These are phyloP conservation scores for Naganishia cerealis DNA, from an alignment of 1,284 basidiomycete species.

Conservation along the genomic window DNA sequence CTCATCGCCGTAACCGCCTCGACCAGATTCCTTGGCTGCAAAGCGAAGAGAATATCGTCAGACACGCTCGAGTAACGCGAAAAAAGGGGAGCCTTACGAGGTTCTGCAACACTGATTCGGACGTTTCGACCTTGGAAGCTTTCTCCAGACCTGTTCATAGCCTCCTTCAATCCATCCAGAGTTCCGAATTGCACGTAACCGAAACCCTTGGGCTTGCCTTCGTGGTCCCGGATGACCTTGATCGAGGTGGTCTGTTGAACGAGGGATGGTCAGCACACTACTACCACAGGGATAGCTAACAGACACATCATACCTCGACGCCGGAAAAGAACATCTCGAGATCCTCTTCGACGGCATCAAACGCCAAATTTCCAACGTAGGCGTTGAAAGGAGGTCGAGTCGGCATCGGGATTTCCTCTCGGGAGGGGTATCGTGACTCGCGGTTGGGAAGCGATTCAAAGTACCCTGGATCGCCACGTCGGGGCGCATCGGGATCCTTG, in stretches of 20 bases:
- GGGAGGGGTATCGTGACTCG: conserved; percentile 40
- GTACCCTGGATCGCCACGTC: conserved; percentile 53
- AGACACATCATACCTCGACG: conserved; percentile 58
- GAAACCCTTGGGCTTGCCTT: conserved; percentile 92
- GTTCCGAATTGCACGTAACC: conserved; percentile 93
- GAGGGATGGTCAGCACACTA: neutral
- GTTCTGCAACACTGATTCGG: conserved; percentile 91
- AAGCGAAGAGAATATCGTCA: conserved; percentile 15
- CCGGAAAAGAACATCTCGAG: conserved; percentile 74
- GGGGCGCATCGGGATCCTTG: conserved; percentile 49
- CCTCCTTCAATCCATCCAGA: conserved; percentile 79
- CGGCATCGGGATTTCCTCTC: conserved; percentile 93
- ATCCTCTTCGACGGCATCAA: conserved; percentile 83
- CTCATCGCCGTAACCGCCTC: conserved; percentile 38
- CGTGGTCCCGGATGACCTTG: conserved; percentile 85
- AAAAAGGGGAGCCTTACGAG: conserved; percentile 64
- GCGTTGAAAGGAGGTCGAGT: conserved; percentile 92
- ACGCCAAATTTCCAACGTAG: conserved; percentile 91
- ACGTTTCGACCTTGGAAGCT: conserved; percentile 74
- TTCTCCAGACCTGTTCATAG: conserved; percentile 64
- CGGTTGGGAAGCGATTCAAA: conserved; percentile 55
- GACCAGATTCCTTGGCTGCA: conserved; percentile 68
- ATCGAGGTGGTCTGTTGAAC: conserved; percentile 69
- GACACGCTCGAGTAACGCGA: conserved; percentile 30
- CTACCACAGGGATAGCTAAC: too few relatives aligned